Evolutionary conservation across 2,329 filamentous ascomycete genomes (phyloP).

Genomic region (Anisogramma anomala): DNA sequence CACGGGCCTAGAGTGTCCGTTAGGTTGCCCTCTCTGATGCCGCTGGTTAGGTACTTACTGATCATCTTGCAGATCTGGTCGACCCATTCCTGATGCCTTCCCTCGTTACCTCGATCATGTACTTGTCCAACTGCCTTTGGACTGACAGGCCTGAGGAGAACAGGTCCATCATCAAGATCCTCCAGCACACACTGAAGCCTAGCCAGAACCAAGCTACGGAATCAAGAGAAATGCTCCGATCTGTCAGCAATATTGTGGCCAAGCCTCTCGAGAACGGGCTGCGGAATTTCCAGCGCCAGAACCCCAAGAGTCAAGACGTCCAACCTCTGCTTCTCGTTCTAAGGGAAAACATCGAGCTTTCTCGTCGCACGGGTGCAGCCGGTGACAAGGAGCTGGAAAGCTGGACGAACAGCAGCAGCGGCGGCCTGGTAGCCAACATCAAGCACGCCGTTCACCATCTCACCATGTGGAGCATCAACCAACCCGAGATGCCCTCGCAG

Average conservation of each 20-base stretch:
- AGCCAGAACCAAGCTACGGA: conserved; percentile 56
- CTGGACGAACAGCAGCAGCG: conserved; percentile 48
- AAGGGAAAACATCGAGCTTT: conserved; percentile 44
- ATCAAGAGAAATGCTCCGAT: conserved; percentile 56
- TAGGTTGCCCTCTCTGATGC: conserved; percentile 23
- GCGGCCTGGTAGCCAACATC: conserved; percentile 46
- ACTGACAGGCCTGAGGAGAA: conserved; percentile 51
- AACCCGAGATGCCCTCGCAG: conserved; percentile 43
- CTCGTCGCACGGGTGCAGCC: conserved; percentile 49
- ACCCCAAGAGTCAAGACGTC: conserved; percentile 57
- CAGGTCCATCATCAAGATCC: conserved; percentile 56
- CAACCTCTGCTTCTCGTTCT: conserved; percentile 58
- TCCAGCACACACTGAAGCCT: conserved; percentile 61
- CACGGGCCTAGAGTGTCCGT: conserved; percentile 67
- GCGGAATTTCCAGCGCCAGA: conserved; percentile 52
- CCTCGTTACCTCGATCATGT: conserved; percentile 60
- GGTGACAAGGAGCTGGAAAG: conserved; percentile 56
- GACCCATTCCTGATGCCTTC: conserved; percentile 74
- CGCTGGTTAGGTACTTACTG: conserved; percentile 15
- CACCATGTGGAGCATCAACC: conserved; percentile 54
- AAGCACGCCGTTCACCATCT: conserved; percentile 51
- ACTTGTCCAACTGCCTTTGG: conserved; percentile 60
- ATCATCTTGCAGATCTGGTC: conserved; percentile 49
- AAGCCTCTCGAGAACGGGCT: conserved; percentile 57
- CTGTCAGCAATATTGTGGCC: conserved; percentile 60